Evolutionary conservation across 345 rosid species (phyloP).

Genomic region (Acer yangbiense): DNA sequence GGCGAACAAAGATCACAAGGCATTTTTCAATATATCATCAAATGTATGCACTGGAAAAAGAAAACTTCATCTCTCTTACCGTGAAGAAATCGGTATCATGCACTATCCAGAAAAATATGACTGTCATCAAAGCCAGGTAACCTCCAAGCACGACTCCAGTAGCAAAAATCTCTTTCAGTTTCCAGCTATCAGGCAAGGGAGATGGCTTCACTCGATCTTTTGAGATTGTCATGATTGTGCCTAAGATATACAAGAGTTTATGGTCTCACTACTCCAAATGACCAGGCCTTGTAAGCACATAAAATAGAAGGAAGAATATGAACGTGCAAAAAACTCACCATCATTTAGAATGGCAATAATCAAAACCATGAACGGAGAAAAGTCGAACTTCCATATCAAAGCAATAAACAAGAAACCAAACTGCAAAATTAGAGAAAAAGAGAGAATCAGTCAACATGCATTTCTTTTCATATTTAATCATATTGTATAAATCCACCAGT

Average conservation of each 20-base stretch:
- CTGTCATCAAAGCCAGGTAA: slow-evolving; percentile 81
- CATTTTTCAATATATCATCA: slow-evolving; percentile 2
- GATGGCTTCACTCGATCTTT: slow-evolving; percentile 96
- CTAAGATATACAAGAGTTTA: slow-evolving; percentile 29
- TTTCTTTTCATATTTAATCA: slow-evolving; percentile 1
- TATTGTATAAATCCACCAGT: slow-evolving; percentile 12
- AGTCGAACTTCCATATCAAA: slow-evolving; percentile 82
- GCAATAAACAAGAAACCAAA: slow-evolving; percentile 90
- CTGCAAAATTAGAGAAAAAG: slow-evolving; percentile 34
- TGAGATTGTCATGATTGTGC: slow-evolving; percentile 95
- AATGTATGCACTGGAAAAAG: not conserved
- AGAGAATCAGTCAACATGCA: slow-evolving; percentile 6
- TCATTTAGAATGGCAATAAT: slow-evolving; percentile 92
- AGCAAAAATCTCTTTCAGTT: slow-evolving; percentile 86
- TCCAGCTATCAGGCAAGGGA: slow-evolving; percentile 96
- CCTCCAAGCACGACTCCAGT: slow-evolving; percentile 84
- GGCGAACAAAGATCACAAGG: slow-evolving; percentile 2
- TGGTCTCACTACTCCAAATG: not conserved
- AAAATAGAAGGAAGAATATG: not conserved
- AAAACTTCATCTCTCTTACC: slow-evolving; percentile 39
- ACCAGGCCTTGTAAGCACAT: not conserved
- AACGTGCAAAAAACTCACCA: slow-evolving; percentile 44
- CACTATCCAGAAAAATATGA: slow-evolving; percentile 80
- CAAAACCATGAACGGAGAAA: slow-evolving; percentile 96
- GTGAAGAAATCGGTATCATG: slow-evolving; percentile 67